Conservation (phyloP, 345 rosid genomes). For the Reutealis trisperma region DNA sequence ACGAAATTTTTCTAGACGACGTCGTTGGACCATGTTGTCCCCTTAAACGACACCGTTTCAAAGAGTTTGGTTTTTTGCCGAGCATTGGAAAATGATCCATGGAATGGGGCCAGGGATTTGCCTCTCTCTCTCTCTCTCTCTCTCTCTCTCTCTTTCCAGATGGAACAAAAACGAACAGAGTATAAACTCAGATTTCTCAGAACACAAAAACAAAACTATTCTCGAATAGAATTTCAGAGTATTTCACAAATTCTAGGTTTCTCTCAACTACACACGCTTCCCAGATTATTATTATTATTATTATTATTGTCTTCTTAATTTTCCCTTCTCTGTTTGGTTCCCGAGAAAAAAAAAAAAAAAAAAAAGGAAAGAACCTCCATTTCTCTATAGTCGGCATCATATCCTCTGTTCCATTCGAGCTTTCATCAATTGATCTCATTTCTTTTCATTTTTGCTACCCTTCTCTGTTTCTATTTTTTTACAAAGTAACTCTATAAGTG, state of each 20-base stretch:
- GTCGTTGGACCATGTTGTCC: neutral
- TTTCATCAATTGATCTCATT: neutral
- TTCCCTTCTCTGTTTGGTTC: slow-evolving; percentile 12
- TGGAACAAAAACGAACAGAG: slow-evolving; percentile 2
- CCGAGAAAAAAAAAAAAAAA: neutral
- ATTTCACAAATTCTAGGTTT: neutral
- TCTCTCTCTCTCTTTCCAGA: neutral
- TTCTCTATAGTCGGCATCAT: neutral
- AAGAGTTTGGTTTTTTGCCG: neutral
- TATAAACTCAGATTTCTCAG: slow-evolving; percentile 17
- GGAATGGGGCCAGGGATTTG: neutral
- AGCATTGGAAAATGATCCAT: slow-evolving; percentile 13
- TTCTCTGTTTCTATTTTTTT: neutral
- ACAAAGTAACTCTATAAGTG: neutral
- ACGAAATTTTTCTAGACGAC: neutral
- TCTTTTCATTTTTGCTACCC: neutral
- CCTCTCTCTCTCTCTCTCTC: neutral
- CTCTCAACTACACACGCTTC: neutral
- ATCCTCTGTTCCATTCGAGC: slow-evolving; percentile 3
- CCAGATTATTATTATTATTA: neutral
- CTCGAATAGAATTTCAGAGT: neutral
- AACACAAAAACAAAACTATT: neutral
- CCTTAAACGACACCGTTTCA: neutral
- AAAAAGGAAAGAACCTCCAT: too few species aligned
- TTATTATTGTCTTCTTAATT: neutral